phyloP scores from a whole-genome alignment of 208 protist genomes.

The Leishmania lainsoni region DNA sequence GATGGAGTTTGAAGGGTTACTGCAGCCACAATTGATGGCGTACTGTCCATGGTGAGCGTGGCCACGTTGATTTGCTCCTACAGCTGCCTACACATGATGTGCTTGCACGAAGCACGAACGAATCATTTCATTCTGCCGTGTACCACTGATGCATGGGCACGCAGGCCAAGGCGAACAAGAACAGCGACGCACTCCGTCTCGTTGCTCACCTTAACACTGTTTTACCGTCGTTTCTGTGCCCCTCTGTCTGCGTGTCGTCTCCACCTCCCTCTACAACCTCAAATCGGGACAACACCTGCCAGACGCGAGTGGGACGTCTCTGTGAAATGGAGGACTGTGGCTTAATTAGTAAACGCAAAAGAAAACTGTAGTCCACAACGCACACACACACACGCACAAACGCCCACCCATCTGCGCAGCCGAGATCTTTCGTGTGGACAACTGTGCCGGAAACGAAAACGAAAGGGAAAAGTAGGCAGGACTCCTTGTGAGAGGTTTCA shows the following conservation, averaged over 20 bases:
- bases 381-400: conserved; percentile 3
- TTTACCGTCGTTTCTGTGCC: background rate
- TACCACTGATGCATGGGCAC: background rate
- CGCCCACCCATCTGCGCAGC: background rate
- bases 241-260: background rate
- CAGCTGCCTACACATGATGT: background rate
- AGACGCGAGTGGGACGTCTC: background rate
- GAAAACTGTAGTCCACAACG: no score
- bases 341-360: background rate
- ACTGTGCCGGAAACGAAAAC: background rate
- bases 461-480: background rate
- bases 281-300: background rate
- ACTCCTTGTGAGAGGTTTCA: background rate
- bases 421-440: background rate
- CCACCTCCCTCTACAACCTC: no score
- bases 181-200: background rate
- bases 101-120: background rate
- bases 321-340: background rate
- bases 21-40: conserved; percentile 60
- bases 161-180: background rate
- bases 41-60: conserved; percentile 63
- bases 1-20: conserved; percentile 66
- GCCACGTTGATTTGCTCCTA: conserved; percentile 4
- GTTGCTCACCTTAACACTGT: background rate
- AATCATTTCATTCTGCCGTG: background rate